These are phyloP conservation scores for Pseudopithomyces chartarum DNA, from an alignment of 2,329 filamentous ascomycete genomes.

Conservation along the genomic window DNA sequence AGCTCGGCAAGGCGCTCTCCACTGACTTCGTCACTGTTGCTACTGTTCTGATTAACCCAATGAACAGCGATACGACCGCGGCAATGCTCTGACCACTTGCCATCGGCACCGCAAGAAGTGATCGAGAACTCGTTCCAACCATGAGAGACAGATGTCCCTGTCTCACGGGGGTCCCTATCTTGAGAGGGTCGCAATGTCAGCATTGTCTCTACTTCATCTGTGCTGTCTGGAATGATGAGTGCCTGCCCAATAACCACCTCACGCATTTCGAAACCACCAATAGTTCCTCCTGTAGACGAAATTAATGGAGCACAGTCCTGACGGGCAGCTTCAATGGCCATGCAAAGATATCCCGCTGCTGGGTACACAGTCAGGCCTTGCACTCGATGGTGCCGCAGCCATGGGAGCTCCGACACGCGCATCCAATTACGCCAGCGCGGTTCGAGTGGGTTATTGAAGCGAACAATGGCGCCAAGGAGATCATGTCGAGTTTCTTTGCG, in stretches of 20 bases:
- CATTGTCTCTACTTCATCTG: no score
- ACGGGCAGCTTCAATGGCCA: background rate
- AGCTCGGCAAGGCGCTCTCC: no score
- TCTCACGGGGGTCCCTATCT: no score
- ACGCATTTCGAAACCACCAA: background rate
- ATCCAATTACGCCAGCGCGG: background rate
- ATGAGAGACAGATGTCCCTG: no score
- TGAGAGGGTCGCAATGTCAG: no score
- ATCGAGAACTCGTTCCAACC: no score
- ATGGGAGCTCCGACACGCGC: background rate
- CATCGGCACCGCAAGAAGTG: no score
- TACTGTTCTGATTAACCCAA: no score
- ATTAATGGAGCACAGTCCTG: background rate
- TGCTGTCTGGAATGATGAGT: no score
- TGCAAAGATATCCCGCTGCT: background rate
- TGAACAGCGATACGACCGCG: no score
- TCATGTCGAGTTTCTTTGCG: background rate
- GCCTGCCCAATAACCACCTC: background rate
- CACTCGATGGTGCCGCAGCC: background rate
- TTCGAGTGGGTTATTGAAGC: background rate
- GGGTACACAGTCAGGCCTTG: background rate
- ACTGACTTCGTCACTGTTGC: no score
- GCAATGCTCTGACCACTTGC: no score
- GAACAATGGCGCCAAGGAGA: background rate
- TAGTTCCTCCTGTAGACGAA: background rate